Percentiles rank a stretch among this genome's conserved stretches.
phyloP scores from a whole-genome alignment of 768 basidiomycete species.

The Rickenella mellea region DNA sequence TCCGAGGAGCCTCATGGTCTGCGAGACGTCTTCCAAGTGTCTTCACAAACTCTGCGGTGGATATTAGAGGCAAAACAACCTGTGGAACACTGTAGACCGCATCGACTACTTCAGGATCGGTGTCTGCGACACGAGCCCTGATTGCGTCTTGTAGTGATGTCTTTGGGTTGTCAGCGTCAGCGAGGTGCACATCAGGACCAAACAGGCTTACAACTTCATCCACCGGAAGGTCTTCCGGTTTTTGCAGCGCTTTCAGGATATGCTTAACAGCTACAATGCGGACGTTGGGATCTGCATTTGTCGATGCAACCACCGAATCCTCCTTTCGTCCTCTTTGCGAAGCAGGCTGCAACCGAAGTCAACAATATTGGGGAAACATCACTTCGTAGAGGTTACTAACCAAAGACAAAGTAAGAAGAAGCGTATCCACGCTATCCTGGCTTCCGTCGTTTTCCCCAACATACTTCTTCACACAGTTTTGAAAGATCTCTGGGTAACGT shows the following conservation, averaged over 20 bases:
- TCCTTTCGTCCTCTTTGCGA: constrained; percentile 21
- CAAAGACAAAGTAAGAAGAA: constrained; percentile 50
- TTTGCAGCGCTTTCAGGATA: constrained; percentile 33
- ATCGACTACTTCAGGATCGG: constrained; percentile 48
- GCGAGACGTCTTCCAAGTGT: constrained; percentile 8
- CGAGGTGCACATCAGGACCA: not conserved
- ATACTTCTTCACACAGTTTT: constrained; percentile 28
- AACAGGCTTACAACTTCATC: constrained; percentile 32
- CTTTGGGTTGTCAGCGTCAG: constrained; percentile 24
- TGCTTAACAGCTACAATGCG: constrained; percentile 52
- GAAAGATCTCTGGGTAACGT: constrained; percentile 46
- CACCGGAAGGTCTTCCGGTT: constrained; percentile 16
- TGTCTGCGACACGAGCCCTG: constrained; percentile 60
- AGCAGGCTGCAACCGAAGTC: no score
- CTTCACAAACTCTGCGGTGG: constrained; percentile 11
- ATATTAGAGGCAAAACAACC: constrained; percentile 28
- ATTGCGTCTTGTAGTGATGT: constrained; percentile 54
- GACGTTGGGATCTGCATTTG: constrained; percentile 49
- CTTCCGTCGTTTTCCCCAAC: constrained; percentile 18
- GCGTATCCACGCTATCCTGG: constrained; percentile 38
- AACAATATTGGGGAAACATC: not conserved
- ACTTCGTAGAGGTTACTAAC: constrained; percentile 23
- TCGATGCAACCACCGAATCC: constrained; percentile 42
- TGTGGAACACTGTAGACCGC: constrained; percentile 52
- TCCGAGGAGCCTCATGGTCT: constrained; percentile 32